These are phyloP conservation scores for Allodekkera sacchari DNA, from an alignment of 805 yeast species.

Conservation along the genomic window DNA sequence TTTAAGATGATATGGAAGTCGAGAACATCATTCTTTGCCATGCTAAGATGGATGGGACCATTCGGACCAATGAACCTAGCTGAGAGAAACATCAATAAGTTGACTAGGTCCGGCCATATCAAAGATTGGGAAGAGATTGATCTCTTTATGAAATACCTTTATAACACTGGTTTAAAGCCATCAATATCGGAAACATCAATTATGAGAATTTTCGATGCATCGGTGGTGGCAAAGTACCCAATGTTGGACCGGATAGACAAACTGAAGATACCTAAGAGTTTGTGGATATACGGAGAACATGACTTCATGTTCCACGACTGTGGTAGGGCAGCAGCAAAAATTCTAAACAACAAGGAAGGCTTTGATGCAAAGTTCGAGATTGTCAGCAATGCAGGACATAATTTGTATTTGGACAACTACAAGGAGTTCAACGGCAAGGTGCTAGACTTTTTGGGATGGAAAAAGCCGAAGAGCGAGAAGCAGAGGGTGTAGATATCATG, in stretches of 20 bases:
- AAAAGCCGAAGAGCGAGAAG: neutral
- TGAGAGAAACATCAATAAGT: constrained; percentile 19
- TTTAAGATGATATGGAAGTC: constrained; percentile 30
- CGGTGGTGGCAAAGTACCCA: constrained; percentile 60
- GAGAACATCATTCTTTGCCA: constrained; percentile 37
- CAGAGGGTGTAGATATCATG: too few species aligned
- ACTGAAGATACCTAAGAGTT: constrained; percentile 25
- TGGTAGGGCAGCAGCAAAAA: constrained; percentile 36
- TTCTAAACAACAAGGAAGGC: constrained; percentile 10
- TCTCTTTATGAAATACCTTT: constrained; percentile 24
- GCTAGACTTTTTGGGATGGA: constrained; percentile 27
- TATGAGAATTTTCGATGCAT: constrained; percentile 43
- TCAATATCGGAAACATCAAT: constrained; percentile 29
- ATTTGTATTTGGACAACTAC: constrained; percentile 61
- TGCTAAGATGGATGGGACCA: constrained; percentile 38
- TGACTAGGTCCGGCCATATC: constrained; percentile 20
- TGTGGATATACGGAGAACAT: constrained; percentile 56
- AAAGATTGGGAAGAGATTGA: constrained; percentile 19
- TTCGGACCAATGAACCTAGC: constrained; percentile 24
- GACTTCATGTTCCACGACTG: constrained; percentile 71
- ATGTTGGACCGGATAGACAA: constrained; percentile 43
- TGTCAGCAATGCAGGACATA: constrained; percentile 64
- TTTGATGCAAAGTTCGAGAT: constrained; percentile 26
- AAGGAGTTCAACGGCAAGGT: constrained; percentile 41
- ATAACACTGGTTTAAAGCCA: constrained; percentile 21